These are phyloP conservation scores for Yamadazyma aaseri DNA, from an alignment of 1,139 yeast genomes.

Conservation along the genomic window DNA sequence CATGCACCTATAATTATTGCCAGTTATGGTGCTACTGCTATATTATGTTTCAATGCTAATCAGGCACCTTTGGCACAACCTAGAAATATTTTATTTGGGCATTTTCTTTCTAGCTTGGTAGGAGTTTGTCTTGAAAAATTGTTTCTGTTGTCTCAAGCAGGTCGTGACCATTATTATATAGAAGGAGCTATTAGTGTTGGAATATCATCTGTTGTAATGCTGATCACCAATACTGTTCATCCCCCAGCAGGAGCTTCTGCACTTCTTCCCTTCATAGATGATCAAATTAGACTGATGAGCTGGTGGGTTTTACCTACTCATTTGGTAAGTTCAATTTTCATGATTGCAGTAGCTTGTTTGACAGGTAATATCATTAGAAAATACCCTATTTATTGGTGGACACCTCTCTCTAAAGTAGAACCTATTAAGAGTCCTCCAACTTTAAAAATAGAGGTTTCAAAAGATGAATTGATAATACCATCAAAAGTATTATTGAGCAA, in stretches of 20 bases:
- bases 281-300: slow-evolving; percentile 46
- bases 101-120: slow-evolving; percentile 50
- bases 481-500: slow-evolving; percentile 23
- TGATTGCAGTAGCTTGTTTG: slow-evolving; percentile 52
- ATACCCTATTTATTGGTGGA: slow-evolving; percentile 70
- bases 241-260: slow-evolving; percentile 82
- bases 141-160: slow-evolving; percentile 41
- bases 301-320: slow-evolving; percentile 72
- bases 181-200: slow-evolving; percentile 64
- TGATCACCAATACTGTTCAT: slow-evolving; percentile 58
- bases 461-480: slow-evolving; percentile 24
- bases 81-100: slow-evolving; percentile 57
- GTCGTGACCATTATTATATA: slow-evolving; percentile 52
- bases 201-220: slow-evolving; percentile 55
- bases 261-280: slow-evolving; percentile 54
- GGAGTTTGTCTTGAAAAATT: slow-evolving; percentile 59
- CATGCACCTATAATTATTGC: slow-evolving; percentile 59
- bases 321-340: slow-evolving; percentile 49
- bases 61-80: slow-evolving; percentile 69
- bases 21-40: slow-evolving; percentile 65
- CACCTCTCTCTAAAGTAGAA: slow-evolving; percentile 25
- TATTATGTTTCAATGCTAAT: slow-evolving; percentile 56
- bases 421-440: not conserved
- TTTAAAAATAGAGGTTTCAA: slow-evolving; percentile 19
- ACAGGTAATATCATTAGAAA: slow-evolving; percentile 54